Conservation (phyloP, 306 rosid genomes). For the Urtica urens region DNA sequence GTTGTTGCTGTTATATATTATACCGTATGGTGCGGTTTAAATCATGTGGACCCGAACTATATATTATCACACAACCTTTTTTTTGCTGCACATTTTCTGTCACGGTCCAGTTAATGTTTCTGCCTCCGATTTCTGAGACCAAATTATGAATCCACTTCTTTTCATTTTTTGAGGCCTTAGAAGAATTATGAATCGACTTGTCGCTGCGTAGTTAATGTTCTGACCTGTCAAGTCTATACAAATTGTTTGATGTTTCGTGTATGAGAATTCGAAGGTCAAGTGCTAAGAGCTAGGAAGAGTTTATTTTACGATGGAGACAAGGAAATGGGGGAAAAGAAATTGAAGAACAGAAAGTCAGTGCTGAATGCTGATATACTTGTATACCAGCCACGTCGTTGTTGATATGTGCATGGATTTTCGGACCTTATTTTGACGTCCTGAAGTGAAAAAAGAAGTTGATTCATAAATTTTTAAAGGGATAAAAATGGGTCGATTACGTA, state of each 20-base stretch:
- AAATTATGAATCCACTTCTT: slow-evolving; percentile 5
- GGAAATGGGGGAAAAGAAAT: background rate
- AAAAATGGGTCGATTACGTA: no score
- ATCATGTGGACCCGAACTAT: background rate
- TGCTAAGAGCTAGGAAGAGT: background rate
- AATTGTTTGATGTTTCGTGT: slow-evolving; percentile 7
- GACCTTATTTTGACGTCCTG: no score
- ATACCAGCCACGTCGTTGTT: background rate
- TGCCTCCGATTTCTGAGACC: slow-evolving; percentile 9
- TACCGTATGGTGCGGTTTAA: background rate
- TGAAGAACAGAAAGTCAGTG: background rate
- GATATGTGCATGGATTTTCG: no score
- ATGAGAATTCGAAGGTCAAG: background rate
- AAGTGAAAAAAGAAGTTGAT: no score
- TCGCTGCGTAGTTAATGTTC: slow-evolving; percentile 7
- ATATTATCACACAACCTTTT: background rate
- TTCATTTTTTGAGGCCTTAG: background rate
- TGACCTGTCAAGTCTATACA: slow-evolving; percentile 8
- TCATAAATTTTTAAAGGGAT: no score
- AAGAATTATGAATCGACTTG: slow-evolving; percentile 12
- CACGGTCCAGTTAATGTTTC: background rate
- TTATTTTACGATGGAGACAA: background rate
- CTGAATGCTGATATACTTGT: background rate
- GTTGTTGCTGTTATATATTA: background rate
- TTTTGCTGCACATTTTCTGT: background rate